Evolutionary conservation across 169 alveolate species (phyloP), one percentile per base, ranked within the genome.

Genomic region (Amoebophrya sp.): DNA sequence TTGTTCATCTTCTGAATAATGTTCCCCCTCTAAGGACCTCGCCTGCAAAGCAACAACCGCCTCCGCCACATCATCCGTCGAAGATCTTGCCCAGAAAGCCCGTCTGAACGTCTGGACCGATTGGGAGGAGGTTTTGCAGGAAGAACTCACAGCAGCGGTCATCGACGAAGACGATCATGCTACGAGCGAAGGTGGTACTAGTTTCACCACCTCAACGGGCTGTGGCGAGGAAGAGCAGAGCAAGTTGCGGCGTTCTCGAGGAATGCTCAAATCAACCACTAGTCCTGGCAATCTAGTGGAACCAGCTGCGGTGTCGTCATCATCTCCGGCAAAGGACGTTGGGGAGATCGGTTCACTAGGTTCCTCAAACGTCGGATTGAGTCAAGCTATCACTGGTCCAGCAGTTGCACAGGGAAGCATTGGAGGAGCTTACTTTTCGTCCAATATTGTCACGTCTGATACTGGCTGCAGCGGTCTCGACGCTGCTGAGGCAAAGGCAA

Each of bases 81-180:
- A 29, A 12, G 89, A 76, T 33, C 24, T 76, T 33, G 29, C 24
- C 89, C 40, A 38, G 40, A 33, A 38, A 33, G 3, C 40, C 3
- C 89, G 89, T 26, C 89, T 76, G 3, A 29, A 38, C 89, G 89
- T 38, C 89, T 76, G 89, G 89, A 76, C 24, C 12, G 89, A 76
- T 26, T 76, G 89, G 89, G 89, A 2, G 34, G 33, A 76, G 89
- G 29, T 76, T 23, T 1, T 76, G 10, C 3, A 33, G 24, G 89
- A 76, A 26, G 89, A 76, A 38, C 33, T 76, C 40, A 33, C 89
- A 14, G 33, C 33, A 3, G 40, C 10, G 33, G 40, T 76, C 38
- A 38, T 29, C 40, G 89, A 76, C 24, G 89, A 2, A 2, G 89
- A 33, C 40, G 29, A 23, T 33, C 40, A 23, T 76, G 89, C 24